phyloP scores from a whole-genome alignment of 148 eudicot species.

The Linanthus parryae region DNA sequence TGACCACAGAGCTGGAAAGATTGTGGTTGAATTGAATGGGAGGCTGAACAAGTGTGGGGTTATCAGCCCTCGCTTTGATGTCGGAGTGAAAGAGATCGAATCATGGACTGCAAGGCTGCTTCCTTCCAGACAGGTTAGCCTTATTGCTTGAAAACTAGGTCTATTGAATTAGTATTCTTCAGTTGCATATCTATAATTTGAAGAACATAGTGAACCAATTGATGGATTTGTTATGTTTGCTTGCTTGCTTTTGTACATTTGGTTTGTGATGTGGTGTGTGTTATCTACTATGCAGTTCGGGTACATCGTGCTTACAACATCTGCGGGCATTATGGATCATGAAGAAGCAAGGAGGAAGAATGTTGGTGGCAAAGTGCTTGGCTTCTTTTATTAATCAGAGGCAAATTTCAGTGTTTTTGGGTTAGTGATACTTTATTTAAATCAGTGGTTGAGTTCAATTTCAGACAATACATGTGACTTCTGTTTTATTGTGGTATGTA shows the following conservation, averaged over 20 bases:
- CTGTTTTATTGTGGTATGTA: too few species aligned
- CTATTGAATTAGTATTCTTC: too few species aligned
- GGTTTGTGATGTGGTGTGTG: background rate
- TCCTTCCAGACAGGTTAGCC: conserved; percentile 7
- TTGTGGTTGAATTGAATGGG: conserved; percentile 5
- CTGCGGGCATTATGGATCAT: conserved; percentile 78
- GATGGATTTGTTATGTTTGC: too few species aligned
- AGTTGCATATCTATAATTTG: too few species aligned
- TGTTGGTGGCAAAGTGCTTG: conserved; percentile 75
- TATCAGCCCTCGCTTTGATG: conserved; percentile 7
- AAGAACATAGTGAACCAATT: too few species aligned
- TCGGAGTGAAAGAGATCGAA: conserved; percentile 4
- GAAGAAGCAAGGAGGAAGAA: conserved; percentile 79
- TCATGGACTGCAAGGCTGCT: conserved; percentile 4
- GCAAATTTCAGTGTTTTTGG: conserved; percentile 5
- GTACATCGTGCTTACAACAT: conserved; percentile 63
- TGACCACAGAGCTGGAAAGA: conserved; percentile 6
- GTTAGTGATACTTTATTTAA: background rate
- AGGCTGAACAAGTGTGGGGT: conserved; percentile 7
- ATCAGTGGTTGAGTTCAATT: too few species aligned
- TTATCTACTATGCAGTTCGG: conserved; percentile 50
- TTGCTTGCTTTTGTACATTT: background rate
- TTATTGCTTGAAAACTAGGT: too few species aligned
- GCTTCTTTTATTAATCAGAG: conserved; percentile 51
- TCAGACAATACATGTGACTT: too few species aligned